Evolutionary conservation across 2,329 filamentous ascomycete species (phyloP), one percentile per base, ranked within the genome.

Genomic region (Cordyceps pruinosa): DNA sequence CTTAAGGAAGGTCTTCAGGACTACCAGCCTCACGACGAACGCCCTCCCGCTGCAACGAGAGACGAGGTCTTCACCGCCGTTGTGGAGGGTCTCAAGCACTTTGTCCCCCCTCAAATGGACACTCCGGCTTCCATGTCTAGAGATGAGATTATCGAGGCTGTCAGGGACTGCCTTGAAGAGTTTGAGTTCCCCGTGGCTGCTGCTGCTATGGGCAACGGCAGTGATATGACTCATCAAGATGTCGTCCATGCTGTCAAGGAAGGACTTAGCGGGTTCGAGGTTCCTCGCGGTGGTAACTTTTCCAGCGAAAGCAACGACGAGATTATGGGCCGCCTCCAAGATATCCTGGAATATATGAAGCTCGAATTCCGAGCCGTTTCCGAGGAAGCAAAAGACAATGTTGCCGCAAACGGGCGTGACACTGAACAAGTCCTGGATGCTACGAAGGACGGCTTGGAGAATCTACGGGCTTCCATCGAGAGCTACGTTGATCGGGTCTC

Each of bases 371-470:
- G 75, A 61, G 74, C 78, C 3, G 75, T 84, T 2, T 84, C 83
- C 0, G 79, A 85, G 28, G 83, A 85, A 64, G 79, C 82, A 12
- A 91, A 92, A 69, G 83, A 93, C 64, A 93, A 90, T 63, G 86
- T 90, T 21, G 84, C 88, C 3, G 86, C 88, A 60, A 89, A 85
- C 63, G 89, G 88, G 41, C 82, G 85, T 58, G 90, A 94, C 67
- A 93, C 90, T 0, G 91, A 96, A 69, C 90, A 96, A 69, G 85
- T 96, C 13, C 77, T 97, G 5, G 89, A 94, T 69, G 89, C 90
- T 1, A 86, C 95, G 44, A 93, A 90, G 63, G 90, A 96, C 67
- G 91, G 91, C 0, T 79, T 96, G 15, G 90, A 96, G 63, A 86
- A 83, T 62, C 81, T 97, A 7, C 85, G 90, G 12, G 74, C 77